Conservation (phyloP, 2,329 filamentous ascomycete genomes). For the Venturia aucupariae region DNA sequence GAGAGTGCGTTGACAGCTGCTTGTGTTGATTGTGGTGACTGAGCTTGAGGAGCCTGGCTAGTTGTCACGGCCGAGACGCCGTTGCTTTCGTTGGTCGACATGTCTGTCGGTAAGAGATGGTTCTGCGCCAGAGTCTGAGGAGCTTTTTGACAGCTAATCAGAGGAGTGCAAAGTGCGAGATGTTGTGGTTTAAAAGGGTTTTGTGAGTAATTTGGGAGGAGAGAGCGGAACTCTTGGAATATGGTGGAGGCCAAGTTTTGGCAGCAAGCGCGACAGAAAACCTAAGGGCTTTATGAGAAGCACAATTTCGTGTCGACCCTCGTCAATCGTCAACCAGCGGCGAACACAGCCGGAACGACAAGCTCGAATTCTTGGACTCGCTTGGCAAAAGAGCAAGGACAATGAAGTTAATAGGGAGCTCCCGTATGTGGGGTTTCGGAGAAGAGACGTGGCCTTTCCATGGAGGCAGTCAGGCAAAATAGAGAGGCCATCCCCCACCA, state of each 20-base stretch:
- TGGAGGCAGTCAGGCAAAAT: neutral
- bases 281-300: neutral
- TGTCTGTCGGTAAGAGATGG: neutral
- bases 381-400: neutral
- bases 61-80: constrained; percentile 2
- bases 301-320: neutral
- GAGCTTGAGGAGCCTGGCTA: constrained; percentile 9
- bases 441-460: neutral
- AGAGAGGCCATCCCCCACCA: neutral
- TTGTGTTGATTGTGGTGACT: constrained; percentile 4
- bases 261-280: neutral
- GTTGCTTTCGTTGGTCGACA: constrained; percentile 8
- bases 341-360: constrained; percentile 7
- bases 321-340: constrained; percentile 1
- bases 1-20: constrained; percentile 1
- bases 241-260: constrained; percentile 5
- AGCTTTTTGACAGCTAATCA: neutral
- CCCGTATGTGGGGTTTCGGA: neutral
- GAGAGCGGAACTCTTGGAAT: constrained; percentile 6
- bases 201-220: neutral
- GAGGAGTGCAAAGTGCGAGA: neutral
- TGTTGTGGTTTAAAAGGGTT: neutral
- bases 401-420: neutral
- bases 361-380: neutral
- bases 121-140: neutral